These are phyloP conservation scores for Starmerella sp. DNA, from an alignment of 805 yeast species.

Conservation along the genomic window DNA sequence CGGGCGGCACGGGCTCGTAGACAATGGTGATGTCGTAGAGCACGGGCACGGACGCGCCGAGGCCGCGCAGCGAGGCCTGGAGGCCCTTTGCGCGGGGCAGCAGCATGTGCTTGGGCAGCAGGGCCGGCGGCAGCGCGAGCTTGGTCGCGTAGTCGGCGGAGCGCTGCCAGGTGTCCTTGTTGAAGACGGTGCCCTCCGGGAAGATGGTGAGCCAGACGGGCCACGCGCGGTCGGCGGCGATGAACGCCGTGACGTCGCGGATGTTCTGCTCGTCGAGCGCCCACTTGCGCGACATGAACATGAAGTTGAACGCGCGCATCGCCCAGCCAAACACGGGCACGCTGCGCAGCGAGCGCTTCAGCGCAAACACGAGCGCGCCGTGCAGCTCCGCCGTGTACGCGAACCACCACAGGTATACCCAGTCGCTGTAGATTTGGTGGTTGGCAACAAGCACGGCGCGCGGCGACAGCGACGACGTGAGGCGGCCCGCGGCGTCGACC, in stretches of 20 bases:
- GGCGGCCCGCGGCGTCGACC: conserved; percentile 8
- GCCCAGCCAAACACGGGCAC: conserved; percentile 79
- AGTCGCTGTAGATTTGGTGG: conserved; percentile 89
- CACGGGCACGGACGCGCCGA: conserved; percentile 32
- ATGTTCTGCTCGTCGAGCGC: conserved; percentile 43
- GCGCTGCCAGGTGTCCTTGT: conserved; percentile 49
- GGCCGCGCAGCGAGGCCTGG: conserved; percentile 47
- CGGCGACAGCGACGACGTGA: conserved; percentile 31
- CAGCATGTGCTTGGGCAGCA: conserved; percentile 46
- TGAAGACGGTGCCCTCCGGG: conserved; percentile 91
- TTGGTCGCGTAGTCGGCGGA: conserved; percentile 50
- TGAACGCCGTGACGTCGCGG: conserved; percentile 7
- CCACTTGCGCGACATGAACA: conserved; percentile 81
- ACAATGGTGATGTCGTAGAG: conserved; percentile 79
- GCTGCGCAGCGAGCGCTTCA: conserved; percentile 59
- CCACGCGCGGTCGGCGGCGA: conserved; percentile 33
- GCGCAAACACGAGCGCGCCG: conserved; percentile 56
- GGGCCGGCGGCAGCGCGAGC: conserved; percentile 26
- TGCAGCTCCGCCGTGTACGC: conserved; percentile 56
- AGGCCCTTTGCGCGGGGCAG: conserved; percentile 81
- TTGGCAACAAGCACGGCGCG: conserved; percentile 66
- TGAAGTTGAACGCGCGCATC: conserved; percentile 65
- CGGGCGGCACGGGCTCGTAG: conserved; percentile 54
- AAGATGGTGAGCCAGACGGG: conserved; percentile 65
- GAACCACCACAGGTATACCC: conserved; percentile 86